A percentile compares a stretch with the other conserved stretches of the same genome.
phyloP scores from a whole-genome alignment of 768 basidiomycete genomes.

The Gloeostereum incarnatum region DNA sequence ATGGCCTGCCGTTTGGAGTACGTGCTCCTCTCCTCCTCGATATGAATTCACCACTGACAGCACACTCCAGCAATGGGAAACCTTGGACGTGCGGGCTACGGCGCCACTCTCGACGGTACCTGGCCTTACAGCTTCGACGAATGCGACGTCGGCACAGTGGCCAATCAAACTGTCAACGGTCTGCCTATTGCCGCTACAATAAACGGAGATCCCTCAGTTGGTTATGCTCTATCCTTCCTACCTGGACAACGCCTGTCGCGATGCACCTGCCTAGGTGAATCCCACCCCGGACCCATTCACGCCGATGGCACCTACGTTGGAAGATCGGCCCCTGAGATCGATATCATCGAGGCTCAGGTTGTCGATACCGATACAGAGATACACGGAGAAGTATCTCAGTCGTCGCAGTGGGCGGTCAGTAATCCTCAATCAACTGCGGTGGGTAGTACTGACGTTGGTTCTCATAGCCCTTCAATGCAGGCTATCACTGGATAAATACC shows the following conservation, averaged over 20 bases:
- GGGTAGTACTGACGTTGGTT: neutral
- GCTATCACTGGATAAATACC: constrained; percentile 31
- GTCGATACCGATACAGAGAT: constrained; percentile 4
- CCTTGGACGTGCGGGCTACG: constrained; percentile 37
- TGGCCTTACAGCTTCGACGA: constrained; percentile 36
- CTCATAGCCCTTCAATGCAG: constrained; percentile 34
- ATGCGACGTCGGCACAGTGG: constrained; percentile 51
- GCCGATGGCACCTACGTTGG: constrained; percentile 39
- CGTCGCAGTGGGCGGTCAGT: constrained; percentile 35
- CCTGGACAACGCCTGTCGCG: constrained; percentile 47
- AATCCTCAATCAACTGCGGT: neutral
- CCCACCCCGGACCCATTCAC: constrained; percentile 46
- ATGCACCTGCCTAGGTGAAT: constrained; percentile 50
- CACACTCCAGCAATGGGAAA: no score
- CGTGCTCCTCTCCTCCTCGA: neutral
- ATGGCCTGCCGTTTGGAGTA: constrained; percentile 64
- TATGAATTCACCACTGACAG: neutral
- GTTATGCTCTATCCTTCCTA: constrained; percentile 31
- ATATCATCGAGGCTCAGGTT: constrained; percentile 48
- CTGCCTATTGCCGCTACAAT: constrained; percentile 26
- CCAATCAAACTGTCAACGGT: constrained; percentile 42
- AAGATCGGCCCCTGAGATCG: constrained; percentile 50
- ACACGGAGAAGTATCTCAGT: constrained; percentile 34
- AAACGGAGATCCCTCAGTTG: constrained; percentile 21
- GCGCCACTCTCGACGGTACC: constrained; percentile 43